Evolutionary conservation across 2,329 filamentous ascomycete genomes (phyloP).

Genomic region (Ceratocystis harringtonii): DNA sequence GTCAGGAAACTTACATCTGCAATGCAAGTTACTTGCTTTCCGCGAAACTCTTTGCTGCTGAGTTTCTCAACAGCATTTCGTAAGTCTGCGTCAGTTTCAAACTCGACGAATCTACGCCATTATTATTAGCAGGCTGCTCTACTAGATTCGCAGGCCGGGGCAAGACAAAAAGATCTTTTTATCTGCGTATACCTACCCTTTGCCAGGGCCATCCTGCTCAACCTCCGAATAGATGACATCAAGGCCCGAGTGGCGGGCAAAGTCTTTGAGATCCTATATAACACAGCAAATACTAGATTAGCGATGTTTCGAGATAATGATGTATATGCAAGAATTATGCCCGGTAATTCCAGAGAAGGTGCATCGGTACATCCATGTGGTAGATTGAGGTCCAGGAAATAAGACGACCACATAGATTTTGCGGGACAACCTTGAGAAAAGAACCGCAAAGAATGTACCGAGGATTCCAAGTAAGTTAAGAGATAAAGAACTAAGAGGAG

Average conservation of each 20-base stretch:
- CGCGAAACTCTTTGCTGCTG: conserved; percentile 85
- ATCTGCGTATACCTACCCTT: conserved; percentile 6
- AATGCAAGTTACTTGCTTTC: conserved; percentile 67
- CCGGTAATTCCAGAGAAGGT: neutral
- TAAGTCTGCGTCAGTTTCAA: conserved; percentile 81
- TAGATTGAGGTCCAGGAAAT: neutral
- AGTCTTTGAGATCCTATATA: conserved; percentile 95
- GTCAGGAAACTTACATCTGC: conserved; percentile 55
- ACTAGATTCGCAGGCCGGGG: no score
- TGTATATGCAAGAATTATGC: neutral
- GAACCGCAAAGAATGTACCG: neutral
- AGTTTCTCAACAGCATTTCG: conserved; percentile 90
- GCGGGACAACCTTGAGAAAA: neutral
- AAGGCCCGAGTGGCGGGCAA: conserved; percentile 88
- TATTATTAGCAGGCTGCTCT: neutral
- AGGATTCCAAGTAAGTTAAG: neutral
- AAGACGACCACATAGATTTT: neutral
- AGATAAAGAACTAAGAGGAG: neutral
- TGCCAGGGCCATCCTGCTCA: conserved; percentile 52
- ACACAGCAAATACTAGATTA: conserved; percentile 13
- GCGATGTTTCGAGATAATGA: neutral
- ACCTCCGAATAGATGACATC: conserved; percentile 98
- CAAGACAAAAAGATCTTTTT: neutral
- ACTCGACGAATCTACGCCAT: conserved; percentile 73
- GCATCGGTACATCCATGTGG: neutral